A percentile compares a stretch with the other conserved stretches of the same genome.
These are phyloP conservation scores for Calocera viscosa DNA, from an alignment of 768 basidiomycete species.

Conservation along the genomic window DNA sequence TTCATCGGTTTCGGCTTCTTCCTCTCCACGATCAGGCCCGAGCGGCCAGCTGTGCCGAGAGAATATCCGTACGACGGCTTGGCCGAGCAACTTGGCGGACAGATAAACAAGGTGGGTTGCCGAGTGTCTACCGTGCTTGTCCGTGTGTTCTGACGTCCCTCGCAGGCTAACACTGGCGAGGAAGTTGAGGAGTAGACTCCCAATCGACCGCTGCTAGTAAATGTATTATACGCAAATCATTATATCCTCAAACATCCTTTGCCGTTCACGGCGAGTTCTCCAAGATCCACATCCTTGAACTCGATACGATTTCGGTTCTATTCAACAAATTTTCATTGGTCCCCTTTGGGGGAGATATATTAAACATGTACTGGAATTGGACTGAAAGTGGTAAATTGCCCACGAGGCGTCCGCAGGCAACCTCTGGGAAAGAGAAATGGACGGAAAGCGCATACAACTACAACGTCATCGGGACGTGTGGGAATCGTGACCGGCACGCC, in stretches of 20 bases:
- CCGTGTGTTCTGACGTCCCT: background rate
- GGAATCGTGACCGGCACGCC: background rate
- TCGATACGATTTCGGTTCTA: background rate
- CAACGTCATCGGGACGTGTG: background rate
- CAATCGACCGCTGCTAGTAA: background rate
- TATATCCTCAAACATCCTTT: background rate
- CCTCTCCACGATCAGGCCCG: conserved; percentile 39
- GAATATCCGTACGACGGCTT: conserved; percentile 69
- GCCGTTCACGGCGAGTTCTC: background rate
- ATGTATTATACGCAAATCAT: conserved; percentile 7
- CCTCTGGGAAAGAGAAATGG: background rate
- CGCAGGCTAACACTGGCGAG: background rate
- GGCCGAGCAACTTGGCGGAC: conserved; percentile 61
- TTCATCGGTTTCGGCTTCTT: conserved; percentile 56
- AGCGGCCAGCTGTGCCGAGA: conserved; percentile 53
- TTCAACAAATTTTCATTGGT: background rate
- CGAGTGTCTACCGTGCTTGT: background rate
- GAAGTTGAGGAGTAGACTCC: background rate
- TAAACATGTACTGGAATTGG: conserved; percentile 1
- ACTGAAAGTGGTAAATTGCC: conserved; percentile 1
- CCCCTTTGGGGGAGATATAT: background rate
- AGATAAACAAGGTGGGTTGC: conserved; percentile 57
- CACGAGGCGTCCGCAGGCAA: background rate
- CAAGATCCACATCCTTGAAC: background rate
- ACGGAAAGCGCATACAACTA: background rate